Evolutionary conservation across 306 rosid genomes (phyloP), one percentile per base, ranked within the genome.

Genomic region (Ceratonia siliqua): DNA sequence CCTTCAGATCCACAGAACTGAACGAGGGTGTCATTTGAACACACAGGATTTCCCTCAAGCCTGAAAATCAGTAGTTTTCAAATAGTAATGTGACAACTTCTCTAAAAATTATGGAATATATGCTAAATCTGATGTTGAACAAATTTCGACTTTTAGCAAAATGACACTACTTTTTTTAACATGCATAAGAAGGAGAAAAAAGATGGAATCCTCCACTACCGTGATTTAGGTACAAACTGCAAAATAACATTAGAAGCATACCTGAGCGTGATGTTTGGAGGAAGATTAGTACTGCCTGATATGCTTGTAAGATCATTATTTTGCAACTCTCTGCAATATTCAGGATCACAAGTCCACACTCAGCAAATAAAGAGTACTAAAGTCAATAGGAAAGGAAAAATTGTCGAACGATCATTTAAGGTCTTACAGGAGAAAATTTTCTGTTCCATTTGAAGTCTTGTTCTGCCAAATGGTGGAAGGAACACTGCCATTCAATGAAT

Each of bases 21-120:
- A 56, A 0, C 56, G 57, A 87, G 81, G 76, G 79, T 83, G 70
- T 36, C 4, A 76, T 79, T 80, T 32, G 76, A 33, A 74, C 99
- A 95, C 5, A 87, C 56, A 18, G 99, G 99, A 89, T 95, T 95
- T 62, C 99, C 99, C 20, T 5, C 50, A 68, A 95, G 96, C 96
- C 99, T 95, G 92, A 82, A 81, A 87, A 46, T 67, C 55, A 72
- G 27, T 28, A 49, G 73, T 70, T 65, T 74, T 64, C 28, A 49
- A 38, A 30, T 68, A 17, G 41, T 27, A 48, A 62, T 21, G 5
- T 45, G 48, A 36, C 18, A 62, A 68, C 13, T 17, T 20, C 61
- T 63, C 35, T 54, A n/a, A 66, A 56, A 54, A 62, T 20, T 33
- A 38, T 30, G 15, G 25, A 62, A 54, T 54, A 15, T 25, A 62